These are phyloP conservation scores for Adansonia madagascariensis DNA, from an alignment of 441 rosid species.

Conservation along the genomic window DNA sequence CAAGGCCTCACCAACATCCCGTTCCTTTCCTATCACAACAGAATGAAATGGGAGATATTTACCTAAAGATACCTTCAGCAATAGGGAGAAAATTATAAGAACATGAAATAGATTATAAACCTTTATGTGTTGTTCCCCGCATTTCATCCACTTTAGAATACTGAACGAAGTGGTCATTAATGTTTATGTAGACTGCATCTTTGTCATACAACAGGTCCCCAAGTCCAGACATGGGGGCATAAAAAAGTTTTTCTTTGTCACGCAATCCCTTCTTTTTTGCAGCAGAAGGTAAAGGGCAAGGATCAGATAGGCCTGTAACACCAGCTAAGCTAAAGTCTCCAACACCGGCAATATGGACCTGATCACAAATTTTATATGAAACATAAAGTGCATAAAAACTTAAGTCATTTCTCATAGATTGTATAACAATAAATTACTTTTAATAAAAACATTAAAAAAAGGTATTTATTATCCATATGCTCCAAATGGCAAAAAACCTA, in stretches of 20 bases:
- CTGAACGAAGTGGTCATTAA: constrained; percentile 88
- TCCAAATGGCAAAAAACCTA: neutral
- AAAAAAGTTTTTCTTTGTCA: constrained; percentile 85
- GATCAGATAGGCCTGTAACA: constrained; percentile 30
- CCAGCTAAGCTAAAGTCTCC: constrained; percentile 85
- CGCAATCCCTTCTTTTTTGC: constrained; percentile 84
- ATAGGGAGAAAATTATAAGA: constrained; percentile 14
- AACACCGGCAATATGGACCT: constrained; percentile 98
- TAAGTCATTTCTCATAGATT: constrained; percentile 5
- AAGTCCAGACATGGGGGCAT: constrained; percentile 97
- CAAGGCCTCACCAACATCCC: constrained; percentile 77
- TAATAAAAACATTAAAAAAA: neutral
- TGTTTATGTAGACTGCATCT: constrained; percentile 94
- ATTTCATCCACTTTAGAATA: constrained; percentile 71
- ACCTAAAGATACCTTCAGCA: neutral
- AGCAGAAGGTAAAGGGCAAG: too few species aligned
- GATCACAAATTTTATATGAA: constrained; percentile 31
- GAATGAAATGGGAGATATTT: constrained; percentile 1
- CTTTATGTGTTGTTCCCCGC: constrained; percentile 56
- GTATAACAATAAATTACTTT: constrained; percentile 14
- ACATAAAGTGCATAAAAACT: constrained; percentile 17
- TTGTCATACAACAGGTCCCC: constrained; percentile 94
- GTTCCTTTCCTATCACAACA: constrained; percentile 59
- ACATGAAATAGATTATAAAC: constrained; percentile 35
- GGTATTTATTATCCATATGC: neutral